Conservation (phyloP, 331 rosid species). For the Malus hybrid region DNA sequence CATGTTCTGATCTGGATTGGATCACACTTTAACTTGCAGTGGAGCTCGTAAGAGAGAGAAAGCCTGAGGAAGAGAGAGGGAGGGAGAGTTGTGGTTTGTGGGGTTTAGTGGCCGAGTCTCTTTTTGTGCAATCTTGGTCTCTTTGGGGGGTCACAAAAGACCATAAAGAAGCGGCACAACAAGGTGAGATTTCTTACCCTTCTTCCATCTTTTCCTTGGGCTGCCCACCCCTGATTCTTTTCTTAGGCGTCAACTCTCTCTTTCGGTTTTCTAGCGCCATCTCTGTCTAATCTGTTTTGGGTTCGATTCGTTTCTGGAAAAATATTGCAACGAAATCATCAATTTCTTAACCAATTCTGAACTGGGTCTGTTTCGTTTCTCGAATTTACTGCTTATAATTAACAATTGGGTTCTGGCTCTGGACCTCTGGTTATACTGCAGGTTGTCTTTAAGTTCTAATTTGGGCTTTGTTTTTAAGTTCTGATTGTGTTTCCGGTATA, state of each 20-base stretch:
- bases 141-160: constrained; percentile 29
- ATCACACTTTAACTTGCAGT: constrained; percentile 23
- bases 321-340: constrained; percentile 16
- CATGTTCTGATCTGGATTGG: no score
- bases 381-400: constrained; percentile 19
- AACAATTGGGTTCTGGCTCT: constrained; percentile 6
- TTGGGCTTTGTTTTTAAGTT: constrained; percentile 4
- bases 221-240: constrained; percentile 43
- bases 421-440: constrained; percentile 15
- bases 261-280: constrained; percentile 21
- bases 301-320: constrained; percentile 18
- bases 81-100: constrained; percentile 16
- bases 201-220: constrained; percentile 37
- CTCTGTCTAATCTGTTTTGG: constrained; percentile 30
- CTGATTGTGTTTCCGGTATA: no score
- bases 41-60: constrained; percentile 15
- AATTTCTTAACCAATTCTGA: constrained; percentile 26
- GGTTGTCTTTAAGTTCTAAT: constrained; percentile 12
- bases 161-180: constrained; percentile 22
- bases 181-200: constrained; percentile 49
- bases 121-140: constrained; percentile 37
- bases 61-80: not conserved
- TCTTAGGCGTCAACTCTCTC: constrained; percentile 21
- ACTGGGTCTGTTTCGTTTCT: constrained; percentile 28
- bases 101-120: constrained; percentile 35